phyloP scores from a whole-genome alignment of 306 rosid species.

The Inga oerstediana region DNA sequence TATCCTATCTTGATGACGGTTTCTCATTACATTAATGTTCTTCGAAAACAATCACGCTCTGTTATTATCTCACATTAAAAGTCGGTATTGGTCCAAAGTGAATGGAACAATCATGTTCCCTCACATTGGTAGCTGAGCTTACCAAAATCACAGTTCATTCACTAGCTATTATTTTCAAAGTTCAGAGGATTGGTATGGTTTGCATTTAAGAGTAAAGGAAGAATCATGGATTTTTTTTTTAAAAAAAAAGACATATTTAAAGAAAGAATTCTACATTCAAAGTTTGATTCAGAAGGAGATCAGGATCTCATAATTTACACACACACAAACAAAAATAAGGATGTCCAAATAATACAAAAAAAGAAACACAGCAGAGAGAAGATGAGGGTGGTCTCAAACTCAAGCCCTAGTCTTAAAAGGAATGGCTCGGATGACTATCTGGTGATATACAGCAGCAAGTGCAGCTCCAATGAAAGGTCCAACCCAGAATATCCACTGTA shows the following conservation, averaged over 20 bases:
- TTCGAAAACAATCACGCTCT: neutral
- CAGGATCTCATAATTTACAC: slow-evolving; percentile 46
- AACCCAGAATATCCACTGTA: slow-evolving; percentile 97
- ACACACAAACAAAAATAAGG: slow-evolving; percentile 15
- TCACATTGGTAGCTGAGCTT: too few species aligned
- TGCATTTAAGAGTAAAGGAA: neutral
- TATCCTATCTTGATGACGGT: neutral
- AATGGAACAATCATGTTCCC: neutral
- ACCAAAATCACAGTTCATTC: neutral
- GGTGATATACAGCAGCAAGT: slow-evolving; percentile 89
- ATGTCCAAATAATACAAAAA: slow-evolving; percentile 18
- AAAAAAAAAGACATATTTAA: neutral
- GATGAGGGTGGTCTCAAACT: slow-evolving; percentile 25
- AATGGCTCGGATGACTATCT: slow-evolving; percentile 86
- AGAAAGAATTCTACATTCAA: slow-evolving; percentile 43
- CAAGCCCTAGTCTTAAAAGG: slow-evolving; percentile 78
- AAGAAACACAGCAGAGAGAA: neutral
- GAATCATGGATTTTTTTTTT: neutral
- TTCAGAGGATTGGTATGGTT: neutral
- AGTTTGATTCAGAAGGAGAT: slow-evolving; percentile 27
- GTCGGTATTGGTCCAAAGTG: neutral
- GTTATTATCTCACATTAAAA: neutral
- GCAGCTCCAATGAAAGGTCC: slow-evolving; percentile 95
- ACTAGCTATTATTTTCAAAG: neutral
- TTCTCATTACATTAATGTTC: neutral